Evolutionary conservation across 1,139 yeast species (phyloP).

Genomic region (Candida albicans): DNA sequence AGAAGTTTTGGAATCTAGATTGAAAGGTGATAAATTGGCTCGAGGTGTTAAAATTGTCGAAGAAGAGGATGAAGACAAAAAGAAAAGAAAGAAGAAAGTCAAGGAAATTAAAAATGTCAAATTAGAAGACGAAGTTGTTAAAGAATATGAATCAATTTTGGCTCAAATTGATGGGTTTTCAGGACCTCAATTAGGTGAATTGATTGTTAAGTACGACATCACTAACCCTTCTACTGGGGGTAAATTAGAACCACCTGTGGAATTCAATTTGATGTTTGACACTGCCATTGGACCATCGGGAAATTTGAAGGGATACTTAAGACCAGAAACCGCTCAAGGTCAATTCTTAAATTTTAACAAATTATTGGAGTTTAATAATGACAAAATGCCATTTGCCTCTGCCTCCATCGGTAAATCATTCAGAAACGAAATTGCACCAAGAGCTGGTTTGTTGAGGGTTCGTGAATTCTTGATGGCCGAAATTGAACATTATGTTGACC

Average conservation of each 20-base stretch:
- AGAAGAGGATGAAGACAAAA: slow-evolving; percentile 72
- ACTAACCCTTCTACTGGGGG: slow-evolving; percentile 91
- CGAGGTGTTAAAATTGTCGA: slow-evolving; percentile 66
- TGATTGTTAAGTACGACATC: slow-evolving; percentile 78
- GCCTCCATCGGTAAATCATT: slow-evolving; percentile 98
- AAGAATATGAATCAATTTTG: slow-evolving; percentile 80
- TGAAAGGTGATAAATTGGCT: slow-evolving; percentile 95
- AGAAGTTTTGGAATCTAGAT: slow-evolving; percentile 92
- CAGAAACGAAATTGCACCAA: slow-evolving; percentile 98
- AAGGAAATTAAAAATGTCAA: slow-evolving; percentile 89
- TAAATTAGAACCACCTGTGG: slow-evolving; percentile 82
- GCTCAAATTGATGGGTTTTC: slow-evolving; percentile 96
- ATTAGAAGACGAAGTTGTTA: slow-evolving; percentile 74
- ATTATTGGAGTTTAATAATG: slow-evolving; percentile 91
- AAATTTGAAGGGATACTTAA: slow-evolving; percentile 86
- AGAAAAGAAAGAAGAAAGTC: slow-evolving; percentile 93
- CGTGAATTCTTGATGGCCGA: slow-evolving; percentile 99
- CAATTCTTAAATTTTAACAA: slow-evolving; percentile 95
- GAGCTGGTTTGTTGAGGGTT: slow-evolving; percentile 95
- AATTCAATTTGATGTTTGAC: slow-evolving; percentile 98
- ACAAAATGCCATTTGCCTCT: slow-evolving; percentile 97
- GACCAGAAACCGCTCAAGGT: slow-evolving; percentile 99
- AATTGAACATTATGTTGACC: slow-evolving; percentile 98
- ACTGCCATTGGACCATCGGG: slow-evolving; percentile 99
- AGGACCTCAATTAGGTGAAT: slow-evolving; percentile 87